Conservation (phyloP, 169 alveolate genomes). For the Babesia divergens region DNA sequence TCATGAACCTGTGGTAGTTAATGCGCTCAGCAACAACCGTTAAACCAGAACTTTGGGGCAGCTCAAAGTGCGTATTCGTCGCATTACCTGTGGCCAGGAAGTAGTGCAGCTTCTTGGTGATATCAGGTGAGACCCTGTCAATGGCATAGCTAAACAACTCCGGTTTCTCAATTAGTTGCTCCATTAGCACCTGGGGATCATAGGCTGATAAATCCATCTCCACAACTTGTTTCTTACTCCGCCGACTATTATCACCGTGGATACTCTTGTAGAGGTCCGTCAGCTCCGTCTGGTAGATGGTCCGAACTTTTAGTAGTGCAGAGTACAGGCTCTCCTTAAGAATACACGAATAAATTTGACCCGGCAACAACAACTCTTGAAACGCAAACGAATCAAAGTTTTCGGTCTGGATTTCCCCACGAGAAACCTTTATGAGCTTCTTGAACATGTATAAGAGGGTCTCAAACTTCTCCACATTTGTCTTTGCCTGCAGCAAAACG, state of each 20-base stretch:
- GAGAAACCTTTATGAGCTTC: constrained; percentile 89
- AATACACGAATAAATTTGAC: constrained; percentile 77
- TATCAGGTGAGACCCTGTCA: constrained; percentile 57
- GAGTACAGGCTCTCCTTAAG: constrained; percentile 76
- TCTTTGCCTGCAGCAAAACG: constrained; percentile 90
- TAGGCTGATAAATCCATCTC: constrained; percentile 6
- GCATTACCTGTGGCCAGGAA: constrained; percentile 96
- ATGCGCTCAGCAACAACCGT: constrained; percentile 97
- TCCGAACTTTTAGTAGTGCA: constrained; percentile 57
- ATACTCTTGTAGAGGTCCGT: constrained; percentile 23
- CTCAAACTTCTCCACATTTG: constrained; percentile 91
- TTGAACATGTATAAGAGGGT: constrained; percentile 91
- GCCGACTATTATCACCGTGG: constrained; percentile 15
- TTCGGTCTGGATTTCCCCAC: constrained; percentile 78
- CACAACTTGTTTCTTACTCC: constrained; percentile 5
- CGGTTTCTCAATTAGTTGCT: constrained; percentile 17
- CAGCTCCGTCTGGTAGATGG: constrained; percentile 61
- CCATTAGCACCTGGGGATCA: constrained; percentile 24
- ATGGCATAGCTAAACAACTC: constrained; percentile 58
- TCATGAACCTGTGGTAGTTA: constrained; percentile 92
- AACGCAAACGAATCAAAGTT: constrained; percentile 82
- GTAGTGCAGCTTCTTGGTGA: constrained; percentile 67
- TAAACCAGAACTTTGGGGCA: constrained; percentile 93
- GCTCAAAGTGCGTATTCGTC: constrained; percentile 73
- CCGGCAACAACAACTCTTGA: constrained; percentile 82